These are phyloP conservation scores for Huntiella moniliformis DNA, from an alignment of 2,329 filamentous ascomycete species.

Conservation along the genomic window DNA sequence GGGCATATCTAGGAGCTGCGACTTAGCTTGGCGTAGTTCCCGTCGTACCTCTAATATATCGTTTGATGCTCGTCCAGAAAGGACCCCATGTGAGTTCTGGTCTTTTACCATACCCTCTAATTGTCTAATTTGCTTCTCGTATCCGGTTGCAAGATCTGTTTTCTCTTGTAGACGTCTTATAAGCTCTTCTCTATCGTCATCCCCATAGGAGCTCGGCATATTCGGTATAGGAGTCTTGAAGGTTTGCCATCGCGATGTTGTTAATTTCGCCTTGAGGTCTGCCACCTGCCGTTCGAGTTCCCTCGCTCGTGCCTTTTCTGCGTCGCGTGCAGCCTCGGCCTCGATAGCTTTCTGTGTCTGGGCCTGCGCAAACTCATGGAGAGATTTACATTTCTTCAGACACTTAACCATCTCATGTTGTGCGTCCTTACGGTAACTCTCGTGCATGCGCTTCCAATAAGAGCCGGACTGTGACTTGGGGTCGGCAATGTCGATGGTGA, in stretches of 20 bases:
- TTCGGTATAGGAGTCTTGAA: background rate
- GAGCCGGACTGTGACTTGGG: conserved; percentile 56
- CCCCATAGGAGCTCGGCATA: conserved; percentile 13
- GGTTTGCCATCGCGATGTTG: background rate
- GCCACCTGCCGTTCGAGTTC: conserved; percentile 40
- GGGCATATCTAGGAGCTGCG: conserved; percentile 33
- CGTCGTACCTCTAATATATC: conserved; percentile 33
- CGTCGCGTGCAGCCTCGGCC: conserved; percentile 43
- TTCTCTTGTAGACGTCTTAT: conserved; percentile 37
- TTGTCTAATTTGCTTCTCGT: conserved; percentile 39
- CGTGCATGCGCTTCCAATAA: conserved; percentile 66
- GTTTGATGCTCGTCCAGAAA: conserved; percentile 31
- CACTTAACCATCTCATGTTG: conserved; percentile 58
- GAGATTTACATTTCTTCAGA: conserved; percentile 37
- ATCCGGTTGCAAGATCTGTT: conserved; percentile 37
- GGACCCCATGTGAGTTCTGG: conserved; percentile 20
- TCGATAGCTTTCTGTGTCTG: conserved; percentile 56
- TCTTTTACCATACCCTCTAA: conserved; percentile 32
- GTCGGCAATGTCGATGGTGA: conserved; percentile 52
- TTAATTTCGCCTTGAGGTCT: conserved; percentile 23
- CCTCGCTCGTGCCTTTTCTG: conserved; percentile 52
- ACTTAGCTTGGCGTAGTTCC: conserved; percentile 34
- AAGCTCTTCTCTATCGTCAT: conserved; percentile 28
- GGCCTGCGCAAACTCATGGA: conserved; percentile 56
- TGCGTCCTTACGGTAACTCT: conserved; percentile 54